A percentile compares a stretch with the other conserved stretches of the same genome.
Conservation (phyloP, 1,139 yeast species). For the Candida tropicalis region DNA sequence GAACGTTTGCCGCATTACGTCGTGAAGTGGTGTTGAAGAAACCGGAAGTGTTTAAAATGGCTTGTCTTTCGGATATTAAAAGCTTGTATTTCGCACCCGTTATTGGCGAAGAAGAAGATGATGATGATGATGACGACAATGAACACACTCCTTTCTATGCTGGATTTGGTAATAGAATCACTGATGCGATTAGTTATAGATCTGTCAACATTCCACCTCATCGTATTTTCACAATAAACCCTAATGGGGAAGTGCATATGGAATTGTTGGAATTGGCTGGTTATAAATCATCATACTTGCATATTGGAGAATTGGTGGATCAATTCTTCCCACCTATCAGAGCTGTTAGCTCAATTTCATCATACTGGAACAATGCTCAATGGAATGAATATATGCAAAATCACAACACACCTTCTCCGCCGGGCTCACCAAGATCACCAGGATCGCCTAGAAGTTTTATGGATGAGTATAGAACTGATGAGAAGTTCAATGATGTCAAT, state of each 20-base stretch:
- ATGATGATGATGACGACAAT: conserved; percentile 31
- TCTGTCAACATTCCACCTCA: conserved; percentile 95
- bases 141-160: conserved; percentile 85
- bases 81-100: conserved; percentile 58
- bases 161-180: conserved; percentile 95
- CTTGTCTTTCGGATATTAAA: conserved; percentile 86
- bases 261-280: conserved; percentile 95
- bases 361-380: conserved; percentile 44
- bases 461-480: conserved; percentile 45
- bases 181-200: conserved; percentile 95
- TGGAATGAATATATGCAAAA: conserved; percentile 34
- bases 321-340: conserved; percentile 94
- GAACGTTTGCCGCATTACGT: conserved; percentile 92
- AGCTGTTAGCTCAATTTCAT: conserved; percentile 35
- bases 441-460: conserved; percentile 24
- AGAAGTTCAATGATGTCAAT: conserved; percentile 80
- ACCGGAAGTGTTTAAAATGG: conserved; percentile 98
- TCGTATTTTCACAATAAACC: conserved; percentile 92
- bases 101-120: too few species aligned
- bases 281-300: conserved; percentile 81
- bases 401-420: conserved; percentile 16
- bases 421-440: conserved; percentile 24
- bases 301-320: conserved; percentile 92
- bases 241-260: conserved; percentile 97
- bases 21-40: conserved; percentile 92